Evolutionary conservation across 2,329 filamentous ascomycete genomes (phyloP), one percentile per base, ranked within the genome.

Genomic region (Ophiostoma sp.): DNA sequence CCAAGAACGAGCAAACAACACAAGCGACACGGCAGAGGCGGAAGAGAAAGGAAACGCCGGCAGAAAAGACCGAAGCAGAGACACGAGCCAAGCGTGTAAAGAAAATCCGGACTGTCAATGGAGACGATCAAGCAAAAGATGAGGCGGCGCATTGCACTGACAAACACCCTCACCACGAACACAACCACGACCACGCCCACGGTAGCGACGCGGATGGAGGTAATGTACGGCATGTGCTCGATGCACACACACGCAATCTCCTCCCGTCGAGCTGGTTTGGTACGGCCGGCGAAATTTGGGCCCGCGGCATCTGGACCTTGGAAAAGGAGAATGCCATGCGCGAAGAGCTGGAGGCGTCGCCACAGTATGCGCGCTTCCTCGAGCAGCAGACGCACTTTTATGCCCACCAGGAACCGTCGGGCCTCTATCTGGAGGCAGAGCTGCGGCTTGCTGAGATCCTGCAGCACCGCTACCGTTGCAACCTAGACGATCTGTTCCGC

Each of bases 401-500:
- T 27, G 7, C 20, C 36, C 7, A 15, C 11, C 15, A 33, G 15
- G 8, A 35, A 2, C 35, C 54, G n/a, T 23, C 64, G 11, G 64
- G 36, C 36, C 7, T 5, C 5, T 44, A 67, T 41, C 2, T 67
- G 64, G 52, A 69, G 0, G 68, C 64, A 15, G 72, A 73, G 70
- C 69, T 73, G 67, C 69, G 68, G 3, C 68, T 74, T 11, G 73
- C 71, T 69, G 69, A 68, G 4, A 69, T 72, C 13, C 67, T 73
- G 62, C 71, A 71, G 68, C 72, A 73, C 68, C 70, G 72, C 7
- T 72, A 73, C 67, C 71, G 71, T 31, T 70, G 71, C 44, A 68
- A 66, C 13, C 69, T 74, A 10, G 70, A 69, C 68, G 72, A 73
- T 60, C 65, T 74, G 7, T 74, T 74, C 44, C 72, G 73, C 3